These are phyloP conservation scores for Eucommia ulmoides DNA, from an alignment of 257 asterid genomes.

Conservation along the genomic window DNA sequence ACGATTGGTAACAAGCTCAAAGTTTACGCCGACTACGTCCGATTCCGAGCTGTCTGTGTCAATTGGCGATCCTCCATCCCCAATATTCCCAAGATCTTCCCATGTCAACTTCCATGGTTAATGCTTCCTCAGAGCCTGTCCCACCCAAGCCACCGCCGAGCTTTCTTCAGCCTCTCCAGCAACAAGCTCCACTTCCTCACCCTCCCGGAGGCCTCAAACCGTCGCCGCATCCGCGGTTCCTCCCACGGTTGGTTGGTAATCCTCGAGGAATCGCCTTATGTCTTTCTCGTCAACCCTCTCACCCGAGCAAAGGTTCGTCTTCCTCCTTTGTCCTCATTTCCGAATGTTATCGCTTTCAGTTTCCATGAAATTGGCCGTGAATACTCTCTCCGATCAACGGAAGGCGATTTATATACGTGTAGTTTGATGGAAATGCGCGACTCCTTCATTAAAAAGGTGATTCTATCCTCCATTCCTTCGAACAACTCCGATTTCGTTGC, in stretches of 20 bases:
- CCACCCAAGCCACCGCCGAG: slow-evolving; percentile 21
- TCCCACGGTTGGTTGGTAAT: slow-evolving; percentile 63
- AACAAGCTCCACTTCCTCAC: slow-evolving; percentile 26
- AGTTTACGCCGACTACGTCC: slow-evolving; percentile 43
- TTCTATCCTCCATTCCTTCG: slow-evolving; percentile 47
- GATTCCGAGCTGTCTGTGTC: slow-evolving; percentile 57
- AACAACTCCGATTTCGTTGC: slow-evolving; percentile 14
- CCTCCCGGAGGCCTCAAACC: slow-evolving; percentile 49
- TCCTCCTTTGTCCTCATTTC: slow-evolving; percentile 51
- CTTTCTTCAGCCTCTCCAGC: slow-evolving; percentile 36
- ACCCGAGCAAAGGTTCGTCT: slow-evolving; percentile 43
- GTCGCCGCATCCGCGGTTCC: slow-evolving; percentile 69
- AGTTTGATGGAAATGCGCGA: slow-evolving; percentile 64
- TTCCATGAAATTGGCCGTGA: slow-evolving; percentile 53
- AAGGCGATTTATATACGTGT: slow-evolving; percentile 11
- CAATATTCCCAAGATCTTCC: slow-evolving; percentile 34
- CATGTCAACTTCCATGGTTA: slow-evolving; percentile 77
- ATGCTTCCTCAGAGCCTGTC: slow-evolving; percentile 53
- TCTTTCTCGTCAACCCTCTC: slow-evolving; percentile 62
- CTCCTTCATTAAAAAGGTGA: slow-evolving; percentile 39
- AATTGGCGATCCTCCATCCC: slow-evolving; percentile 46
- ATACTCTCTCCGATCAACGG: slow-evolving; percentile 31
- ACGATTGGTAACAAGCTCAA: slow-evolving; percentile 26
- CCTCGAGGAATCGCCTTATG: slow-evolving; percentile 55
- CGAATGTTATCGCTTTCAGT: slow-evolving; percentile 42